phyloP scores from a whole-genome alignment of 1,139 yeast genomes.

The Wickerhamomyces sp. region DNA sequence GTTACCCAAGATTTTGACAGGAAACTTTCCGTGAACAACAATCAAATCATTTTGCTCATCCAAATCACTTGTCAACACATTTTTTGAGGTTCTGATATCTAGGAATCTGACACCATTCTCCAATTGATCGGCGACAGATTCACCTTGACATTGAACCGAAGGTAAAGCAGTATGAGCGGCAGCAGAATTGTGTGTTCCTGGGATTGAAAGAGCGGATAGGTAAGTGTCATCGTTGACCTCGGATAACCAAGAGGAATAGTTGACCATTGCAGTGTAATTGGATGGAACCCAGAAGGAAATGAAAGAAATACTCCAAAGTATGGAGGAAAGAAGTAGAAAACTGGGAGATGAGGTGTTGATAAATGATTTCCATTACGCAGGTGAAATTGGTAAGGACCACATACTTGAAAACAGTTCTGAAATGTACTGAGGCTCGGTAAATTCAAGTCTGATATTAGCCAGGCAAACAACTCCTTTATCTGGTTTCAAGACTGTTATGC shows the following conservation, averaged over 20 bases:
- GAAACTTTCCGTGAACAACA: slow-evolving; percentile 73
- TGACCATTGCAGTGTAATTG: slow-evolving; percentile 14
- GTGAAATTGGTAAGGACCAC: not conserved
- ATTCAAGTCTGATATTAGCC: no score
- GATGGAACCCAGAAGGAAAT: not conserved
- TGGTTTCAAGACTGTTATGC: no score
- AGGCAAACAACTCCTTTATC: no score
- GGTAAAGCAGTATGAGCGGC: slow-evolving; percentile 75
- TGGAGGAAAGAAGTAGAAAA: not conserved
- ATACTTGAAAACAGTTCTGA: no score
- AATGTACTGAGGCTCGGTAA: no score
- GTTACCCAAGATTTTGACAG: slow-evolving; percentile 61
- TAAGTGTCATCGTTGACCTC: slow-evolving; percentile 47
- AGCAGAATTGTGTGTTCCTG: slow-evolving; percentile 80
- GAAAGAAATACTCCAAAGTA: no score
- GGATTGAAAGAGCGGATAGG: slow-evolving; percentile 55
- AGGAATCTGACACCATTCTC: slow-evolving; percentile 69
- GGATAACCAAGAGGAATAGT: slow-evolving; percentile 44
- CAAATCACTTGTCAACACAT: slow-evolving; percentile 34
- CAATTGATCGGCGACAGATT: slow-evolving; percentile 55
- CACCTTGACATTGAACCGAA: slow-evolving; percentile 75
- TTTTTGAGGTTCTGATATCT: slow-evolving; percentile 62
- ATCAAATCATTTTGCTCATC: slow-evolving; percentile 50
- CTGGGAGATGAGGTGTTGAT: not conserved
- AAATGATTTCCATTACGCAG: not conserved